A percentile compares a stretch with the other conserved stretches of the same genome.
phyloP scores from a whole-genome alignment of 2,329 filamentous ascomycete species.

The Byssothecium circinans region DNA sequence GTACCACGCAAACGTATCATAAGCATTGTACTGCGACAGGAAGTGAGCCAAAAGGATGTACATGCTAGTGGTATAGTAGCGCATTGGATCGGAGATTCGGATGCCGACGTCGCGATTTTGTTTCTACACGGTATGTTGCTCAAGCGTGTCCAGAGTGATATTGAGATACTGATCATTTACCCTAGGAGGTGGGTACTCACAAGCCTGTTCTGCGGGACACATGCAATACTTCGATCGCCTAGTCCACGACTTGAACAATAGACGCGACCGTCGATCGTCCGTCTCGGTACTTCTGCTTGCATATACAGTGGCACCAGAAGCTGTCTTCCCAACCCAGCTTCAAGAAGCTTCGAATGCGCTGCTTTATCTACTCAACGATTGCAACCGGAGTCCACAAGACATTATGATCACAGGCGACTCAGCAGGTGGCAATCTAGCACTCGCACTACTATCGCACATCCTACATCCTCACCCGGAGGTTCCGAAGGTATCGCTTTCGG shows the following conservation, averaged over 20 bases:
- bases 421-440: conserved; percentile 8
- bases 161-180: no score
- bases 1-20: no score
- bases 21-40: no score
- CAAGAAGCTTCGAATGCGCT: neutral
- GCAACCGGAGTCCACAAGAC: neutral
- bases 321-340: conserved; percentile 3
- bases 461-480: conserved; percentile 6
- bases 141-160: no score
- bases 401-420: conserved; percentile 14
- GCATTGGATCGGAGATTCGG: no score
- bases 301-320: conserved; percentile 2
- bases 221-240: neutral
- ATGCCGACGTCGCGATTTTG: no score
- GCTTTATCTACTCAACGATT: neutral
- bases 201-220: neutral
- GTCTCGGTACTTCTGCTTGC: neutral
- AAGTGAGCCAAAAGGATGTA: no score
- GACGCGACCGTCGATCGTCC: no score
- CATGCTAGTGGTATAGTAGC: no score
- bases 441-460: conserved; percentile 5
- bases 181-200: no score
- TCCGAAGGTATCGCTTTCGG: neutral
- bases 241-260: no score
- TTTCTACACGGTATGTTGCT: no score